A percentile compares a stretch with the other conserved stretches of the same genome.
phyloP scores from a whole-genome alignment of 2,329 filamentous ascomycete species.

The Curvularia verruculosa region DNA sequence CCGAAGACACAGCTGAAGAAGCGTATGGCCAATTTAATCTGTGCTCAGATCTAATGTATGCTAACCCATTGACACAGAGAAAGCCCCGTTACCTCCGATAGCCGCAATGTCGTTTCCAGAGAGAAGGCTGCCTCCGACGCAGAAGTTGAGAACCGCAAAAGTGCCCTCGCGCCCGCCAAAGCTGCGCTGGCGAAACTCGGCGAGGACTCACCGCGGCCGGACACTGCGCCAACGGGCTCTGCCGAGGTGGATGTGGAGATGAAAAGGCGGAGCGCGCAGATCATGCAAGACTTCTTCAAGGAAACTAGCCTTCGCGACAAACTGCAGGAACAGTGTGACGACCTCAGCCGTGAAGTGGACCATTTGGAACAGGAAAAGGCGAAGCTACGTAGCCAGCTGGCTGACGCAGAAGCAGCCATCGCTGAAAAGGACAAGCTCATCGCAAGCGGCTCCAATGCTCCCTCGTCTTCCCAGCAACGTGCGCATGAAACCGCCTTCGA shows the following conservation, averaged over 20 bases:
- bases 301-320: slow-evolving; percentile 46
- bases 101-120: slow-evolving; percentile 33
- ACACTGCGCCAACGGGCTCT: slow-evolving; percentile 42
- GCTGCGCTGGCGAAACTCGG: slow-evolving; percentile 40
- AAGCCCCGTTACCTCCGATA: slow-evolving; percentile 31
- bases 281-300: slow-evolving; percentile 50
- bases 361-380: slow-evolving; percentile 40
- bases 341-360: slow-evolving; percentile 41
- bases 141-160: slow-evolving; percentile 40
- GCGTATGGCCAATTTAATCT: slow-evolving; percentile 1
- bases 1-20: slow-evolving; percentile 15
- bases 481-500: slow-evolving; percentile 37
- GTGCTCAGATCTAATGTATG: not conserved
- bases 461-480: slow-evolving; percentile 22
- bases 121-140: slow-evolving; percentile 47
- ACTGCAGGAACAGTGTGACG: slow-evolving; percentile 45
- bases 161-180: slow-evolving; percentile 35
- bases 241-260: slow-evolving; percentile 41
- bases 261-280: slow-evolving; percentile 41
- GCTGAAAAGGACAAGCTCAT: slow-evolving; percentile 42
- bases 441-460: slow-evolving; percentile 23
- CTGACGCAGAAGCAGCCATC: slow-evolving; percentile 39
- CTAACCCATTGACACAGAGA: slow-evolving; percentile 17
- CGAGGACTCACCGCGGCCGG: slow-evolving; percentile 37
- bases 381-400: slow-evolving; percentile 42